These are phyloP conservation scores for Colletotrichum camelliae DNA, from an alignment of 2,329 filamentous ascomycete species.

Conservation along the genomic window DNA sequence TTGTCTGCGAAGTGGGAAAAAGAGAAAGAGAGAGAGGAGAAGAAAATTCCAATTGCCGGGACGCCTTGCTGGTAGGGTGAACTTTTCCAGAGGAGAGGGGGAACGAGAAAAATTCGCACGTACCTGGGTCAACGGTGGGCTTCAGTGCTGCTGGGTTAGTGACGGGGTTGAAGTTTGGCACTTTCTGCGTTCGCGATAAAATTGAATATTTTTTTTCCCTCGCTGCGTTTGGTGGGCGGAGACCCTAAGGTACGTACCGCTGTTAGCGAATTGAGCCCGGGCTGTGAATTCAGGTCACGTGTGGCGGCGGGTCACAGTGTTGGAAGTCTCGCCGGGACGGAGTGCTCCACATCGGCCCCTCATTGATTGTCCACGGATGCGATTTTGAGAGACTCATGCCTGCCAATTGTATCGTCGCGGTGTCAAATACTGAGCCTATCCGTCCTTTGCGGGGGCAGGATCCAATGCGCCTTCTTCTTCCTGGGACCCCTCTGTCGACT, in stretches of 20 bases:
- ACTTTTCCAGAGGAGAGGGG: background rate
- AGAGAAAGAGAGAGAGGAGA: background rate
- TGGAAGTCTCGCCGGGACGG: background rate
- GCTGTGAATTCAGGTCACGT: constrained; percentile 4
- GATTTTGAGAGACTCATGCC: background rate
- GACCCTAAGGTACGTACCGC: constrained; percentile 39
- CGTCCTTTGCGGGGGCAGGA: background rate
- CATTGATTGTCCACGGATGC: background rate
- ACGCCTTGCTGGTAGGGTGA: constrained; percentile 11
- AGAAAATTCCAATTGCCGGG: background rate
- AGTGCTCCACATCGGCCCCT: background rate
- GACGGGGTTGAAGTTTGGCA: constrained; percentile 37
- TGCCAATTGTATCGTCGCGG: background rate
- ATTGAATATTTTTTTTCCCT: constrained; percentile 36
- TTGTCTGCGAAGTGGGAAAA: constrained; percentile 9
- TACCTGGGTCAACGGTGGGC: constrained; percentile 47
- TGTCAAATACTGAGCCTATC: background rate
- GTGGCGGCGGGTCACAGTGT: background rate
- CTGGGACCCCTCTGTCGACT: background rate
- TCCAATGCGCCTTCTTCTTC: background rate
- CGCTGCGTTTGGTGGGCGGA: constrained; percentile 41
- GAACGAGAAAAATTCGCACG: constrained; percentile 19
- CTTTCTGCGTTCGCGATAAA: constrained; percentile 37
- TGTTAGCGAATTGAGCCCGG: constrained; percentile 28
- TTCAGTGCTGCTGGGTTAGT: constrained; percentile 23